Percentiles rank a stretch among this genome's conserved stretches.
Conservation (phyloP, 2,329 filamentous ascomycete species). For the Shiraia bambusicola region DNA sequence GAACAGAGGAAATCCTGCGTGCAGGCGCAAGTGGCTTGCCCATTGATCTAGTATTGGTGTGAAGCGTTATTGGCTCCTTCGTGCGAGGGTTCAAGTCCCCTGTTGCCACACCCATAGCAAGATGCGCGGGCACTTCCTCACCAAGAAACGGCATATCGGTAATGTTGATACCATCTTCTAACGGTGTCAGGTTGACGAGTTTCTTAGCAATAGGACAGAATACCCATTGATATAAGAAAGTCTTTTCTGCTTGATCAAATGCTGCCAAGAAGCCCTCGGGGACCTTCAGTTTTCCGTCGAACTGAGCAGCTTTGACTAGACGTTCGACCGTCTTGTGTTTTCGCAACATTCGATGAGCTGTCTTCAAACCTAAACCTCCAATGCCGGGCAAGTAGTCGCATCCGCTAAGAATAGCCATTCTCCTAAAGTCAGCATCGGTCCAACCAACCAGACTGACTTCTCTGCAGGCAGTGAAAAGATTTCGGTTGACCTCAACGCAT, state of each 20-base stretch:
- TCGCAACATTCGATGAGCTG: slow-evolving; percentile 83
- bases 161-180: slow-evolving; percentile 63
- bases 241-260: slow-evolving; percentile 85
- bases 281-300: slow-evolving; percentile 82
- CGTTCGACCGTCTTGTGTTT: slow-evolving; percentile 87
- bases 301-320: slow-evolving; percentile 78
- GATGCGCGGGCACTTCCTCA: slow-evolving; percentile 64
- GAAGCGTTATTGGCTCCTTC: slow-evolving; percentile 62
- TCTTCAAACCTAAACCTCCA: slow-evolving; percentile 85
- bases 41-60: slow-evolving; percentile 36
- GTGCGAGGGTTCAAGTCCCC: slow-evolving; percentile 90
- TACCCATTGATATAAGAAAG: slow-evolving; percentile 92
- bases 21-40: slow-evolving; percentile 44
- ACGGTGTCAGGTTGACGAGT: slow-evolving; percentile 73
- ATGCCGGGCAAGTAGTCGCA: slow-evolving; percentile 94
- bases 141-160: slow-evolving; percentile 83
- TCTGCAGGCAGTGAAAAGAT: slow-evolving; percentile 83
- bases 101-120: slow-evolving; percentile 72
- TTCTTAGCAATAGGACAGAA: slow-evolving; percentile 74
- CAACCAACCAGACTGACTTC: slow-evolving; percentile 89
- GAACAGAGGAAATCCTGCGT: slow-evolving; percentile 15
- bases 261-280: slow-evolving; percentile 77
- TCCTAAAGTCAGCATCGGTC: slow-evolving; percentile 86
- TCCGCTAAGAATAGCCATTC: slow-evolving; percentile 94
- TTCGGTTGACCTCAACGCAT: slow-evolving; percentile 86